Base-by-base conservation (phyloP, 2,329 filamentous ascomycete species). In the Ophiocordyceps sinensis region DNA sequence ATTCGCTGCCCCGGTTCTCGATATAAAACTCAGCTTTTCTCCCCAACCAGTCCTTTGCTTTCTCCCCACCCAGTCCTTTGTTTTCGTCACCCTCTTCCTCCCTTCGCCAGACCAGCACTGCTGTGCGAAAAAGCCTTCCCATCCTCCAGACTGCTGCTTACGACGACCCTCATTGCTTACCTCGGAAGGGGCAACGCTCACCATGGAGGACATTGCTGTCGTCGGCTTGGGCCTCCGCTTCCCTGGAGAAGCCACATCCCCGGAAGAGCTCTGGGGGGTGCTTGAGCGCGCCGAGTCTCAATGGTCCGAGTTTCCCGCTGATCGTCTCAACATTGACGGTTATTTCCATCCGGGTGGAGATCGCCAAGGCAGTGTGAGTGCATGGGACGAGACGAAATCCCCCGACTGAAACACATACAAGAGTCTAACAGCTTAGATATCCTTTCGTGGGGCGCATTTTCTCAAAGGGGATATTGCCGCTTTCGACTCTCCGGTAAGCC, bases 331-430 rank as follows among this genome's bases (percentile, higher is more conserved):
- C 34, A 62, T 68, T 29, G 58, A 67, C 13, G 66, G 66, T n/a
- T 74, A 71, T 49, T 70, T 68, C 46, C 72, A 76, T 48, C 70
- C 70, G 0, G 65, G 70, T 17, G 63, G 63, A 7, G 62, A 66
- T 37, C 59, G 67, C 8, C 63, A 68, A 43, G 70, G 69, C 32
- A 66, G 63, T 46, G 68, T 71, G 51, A 50, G 66, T 51, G 52
- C 23, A 26, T 26, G 23, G 9, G 23, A 36, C 7, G 11, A 29
- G 30, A 15, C 32, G 17, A 35, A n/a, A 17, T 10, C 3, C 9
- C 15, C n/a, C 15, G 14, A 35, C 23, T 26, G 23, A 26, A 9
- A 6, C 17, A 6, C 17, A 14, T 17, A 7, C 32, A 10, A 17
- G 10, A 28, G n/a, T 8, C 21, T 21, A 40, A 28, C n/a, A 3